Percentiles rank a stretch among this genome's conserved stretches.
These are phyloP conservation scores for Sonneratia caseolaris DNA, from an alignment of 345 rosid genomes.

Conservation along the genomic window DNA sequence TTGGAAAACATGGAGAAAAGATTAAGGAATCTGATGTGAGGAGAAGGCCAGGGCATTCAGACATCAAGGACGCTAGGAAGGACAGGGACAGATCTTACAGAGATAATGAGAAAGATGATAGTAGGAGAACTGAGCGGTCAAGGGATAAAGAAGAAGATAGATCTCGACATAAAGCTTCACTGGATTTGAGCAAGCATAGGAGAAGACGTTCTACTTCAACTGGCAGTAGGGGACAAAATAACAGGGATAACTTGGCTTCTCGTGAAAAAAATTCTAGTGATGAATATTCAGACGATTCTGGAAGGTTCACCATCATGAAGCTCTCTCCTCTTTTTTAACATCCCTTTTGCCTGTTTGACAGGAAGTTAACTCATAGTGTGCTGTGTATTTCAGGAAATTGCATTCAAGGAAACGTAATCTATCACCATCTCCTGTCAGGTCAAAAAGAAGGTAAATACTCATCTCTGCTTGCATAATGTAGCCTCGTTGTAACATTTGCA, in stretches of 20 bases:
- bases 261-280: slow-evolving; percentile 39
- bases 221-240: slow-evolving; percentile 41
- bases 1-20: slow-evolving; percentile 32
- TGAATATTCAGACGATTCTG: slow-evolving; percentile 65
- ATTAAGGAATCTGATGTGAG: slow-evolving; percentile 43
- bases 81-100: slow-evolving; percentile 43
- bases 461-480: neutral
- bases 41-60: slow-evolving; percentile 29
- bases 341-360: neutral
- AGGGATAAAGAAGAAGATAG: slow-evolving; percentile 46
- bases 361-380: slow-evolving; percentile 16
- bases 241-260: slow-evolving; percentile 28
- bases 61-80: slow-evolving; percentile 42
- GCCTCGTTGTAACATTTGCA: neutral
- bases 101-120: slow-evolving; percentile 40
- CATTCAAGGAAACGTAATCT: slow-evolving; percentile 42
- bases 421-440: slow-evolving; percentile 79
- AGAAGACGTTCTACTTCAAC: slow-evolving; percentile 57
- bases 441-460: slow-evolving; percentile 67
- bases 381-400: slow-evolving; percentile 40
- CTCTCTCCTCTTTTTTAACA: slow-evolving; percentile 4
- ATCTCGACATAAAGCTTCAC: slow-evolving; percentile 30
- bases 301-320: slow-evolving; percentile 34
- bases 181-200: slow-evolving; percentile 54
- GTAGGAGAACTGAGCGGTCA: slow-evolving; percentile 32